Percentiles rank a stretch among this genome's conserved stretches.
phyloP scores from a whole-genome alignment of 495 filamentous ascomycete genomes.

The Parathielavia hyrcaniae region DNA sequence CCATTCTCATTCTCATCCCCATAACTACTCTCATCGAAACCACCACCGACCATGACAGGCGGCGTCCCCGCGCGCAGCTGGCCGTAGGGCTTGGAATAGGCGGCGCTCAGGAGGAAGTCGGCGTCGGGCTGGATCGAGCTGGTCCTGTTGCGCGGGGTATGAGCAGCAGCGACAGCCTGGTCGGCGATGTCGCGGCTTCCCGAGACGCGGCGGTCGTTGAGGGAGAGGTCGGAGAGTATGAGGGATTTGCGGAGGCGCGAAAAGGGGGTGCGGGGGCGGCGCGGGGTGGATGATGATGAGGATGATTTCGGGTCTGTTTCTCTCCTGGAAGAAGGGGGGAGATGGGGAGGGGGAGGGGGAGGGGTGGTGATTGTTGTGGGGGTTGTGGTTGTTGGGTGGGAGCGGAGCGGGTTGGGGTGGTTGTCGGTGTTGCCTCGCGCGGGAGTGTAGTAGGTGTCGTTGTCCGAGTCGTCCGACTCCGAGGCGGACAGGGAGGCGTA shows the following conservation, averaged over 20 bases:
- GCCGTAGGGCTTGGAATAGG: conserved; percentile 43
- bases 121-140: conserved; percentile 48
- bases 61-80: conserved; percentile 43
- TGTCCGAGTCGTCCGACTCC: conserved; percentile 26
- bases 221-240: conserved; percentile 38
- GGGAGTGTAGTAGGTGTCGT: conserved; percentile 21
- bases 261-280: conserved; percentile 30
- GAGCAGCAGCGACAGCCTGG: too few species aligned
- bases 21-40: too few species aligned
- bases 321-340: too few species aligned
- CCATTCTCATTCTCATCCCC: background rate
- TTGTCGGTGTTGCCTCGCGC: conserved; percentile 26
- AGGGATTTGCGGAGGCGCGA: conserved; percentile 27
- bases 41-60: conserved; percentile 40
- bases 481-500: conserved; percentile 36
- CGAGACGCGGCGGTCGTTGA: conserved; percentile 37
- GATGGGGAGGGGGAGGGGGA: conserved; percentile 1
- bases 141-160: conserved; percentile 27
- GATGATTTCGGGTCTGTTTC: background rate
- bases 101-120: conserved; percentile 37
- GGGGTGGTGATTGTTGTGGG: conserved; percentile 4
- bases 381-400: conserved; percentile 33
- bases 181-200: conserved; percentile 31
- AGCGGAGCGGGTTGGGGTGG: conserved; percentile 43
- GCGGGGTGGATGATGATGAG: background rate